phyloP scores from a whole-genome alignment of 805 yeast species.

The Candida montana region DNA sequence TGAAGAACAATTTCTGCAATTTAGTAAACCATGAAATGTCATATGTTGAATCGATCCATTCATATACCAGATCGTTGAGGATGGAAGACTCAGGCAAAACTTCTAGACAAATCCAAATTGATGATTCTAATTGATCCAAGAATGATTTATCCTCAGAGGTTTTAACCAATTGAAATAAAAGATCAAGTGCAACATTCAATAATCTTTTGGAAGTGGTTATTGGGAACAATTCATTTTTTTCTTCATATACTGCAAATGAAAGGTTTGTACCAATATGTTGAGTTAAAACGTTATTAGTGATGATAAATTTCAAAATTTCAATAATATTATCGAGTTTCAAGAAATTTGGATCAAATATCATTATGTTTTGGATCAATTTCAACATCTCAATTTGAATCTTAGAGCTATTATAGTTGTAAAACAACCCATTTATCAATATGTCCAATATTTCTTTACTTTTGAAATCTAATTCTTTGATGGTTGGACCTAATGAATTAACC shows the following conservation, averaged over 20 bases:
- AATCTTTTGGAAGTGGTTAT: slow-evolving; percentile 36
- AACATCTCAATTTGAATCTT: slow-evolving; percentile 32
- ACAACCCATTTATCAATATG: slow-evolving; percentile 31
- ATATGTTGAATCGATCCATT: slow-evolving; percentile 56
- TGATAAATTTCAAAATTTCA: slow-evolving; percentile 26
- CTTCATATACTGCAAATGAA: slow-evolving; percentile 32
- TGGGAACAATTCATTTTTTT: slow-evolving; percentile 38
- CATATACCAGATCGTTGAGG: slow-evolving; percentile 40
- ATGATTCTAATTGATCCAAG: slow-evolving; percentile 39
- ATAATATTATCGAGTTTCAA: slow-evolving; percentile 28
- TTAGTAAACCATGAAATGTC: slow-evolving; percentile 54
- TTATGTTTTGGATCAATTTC: slow-evolving; percentile 39
- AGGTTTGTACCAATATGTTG: slow-evolving; percentile 24
- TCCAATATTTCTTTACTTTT: slow-evolving; percentile 28
- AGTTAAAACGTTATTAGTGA: slow-evolving; percentile 29
- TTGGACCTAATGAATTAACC: slow-evolving; percentile 56
- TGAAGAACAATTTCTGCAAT: slow-evolving; percentile 43
- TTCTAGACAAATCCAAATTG: slow-evolving; percentile 58
- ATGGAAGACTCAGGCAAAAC: slow-evolving; percentile 38
- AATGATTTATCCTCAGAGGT: slow-evolving; percentile 45
- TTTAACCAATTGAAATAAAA: slow-evolving; percentile 55
- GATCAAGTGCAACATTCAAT: slow-evolving; percentile 42
- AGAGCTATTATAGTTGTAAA: slow-evolving; percentile 30
- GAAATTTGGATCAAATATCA: slow-evolving; percentile 38
- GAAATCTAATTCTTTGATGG: slow-evolving; percentile 30